These are phyloP conservation scores for Sarocladiaceae sp. DNA, from an alignment of 2,329 filamentous ascomycete species.

Conservation along the genomic window DNA sequence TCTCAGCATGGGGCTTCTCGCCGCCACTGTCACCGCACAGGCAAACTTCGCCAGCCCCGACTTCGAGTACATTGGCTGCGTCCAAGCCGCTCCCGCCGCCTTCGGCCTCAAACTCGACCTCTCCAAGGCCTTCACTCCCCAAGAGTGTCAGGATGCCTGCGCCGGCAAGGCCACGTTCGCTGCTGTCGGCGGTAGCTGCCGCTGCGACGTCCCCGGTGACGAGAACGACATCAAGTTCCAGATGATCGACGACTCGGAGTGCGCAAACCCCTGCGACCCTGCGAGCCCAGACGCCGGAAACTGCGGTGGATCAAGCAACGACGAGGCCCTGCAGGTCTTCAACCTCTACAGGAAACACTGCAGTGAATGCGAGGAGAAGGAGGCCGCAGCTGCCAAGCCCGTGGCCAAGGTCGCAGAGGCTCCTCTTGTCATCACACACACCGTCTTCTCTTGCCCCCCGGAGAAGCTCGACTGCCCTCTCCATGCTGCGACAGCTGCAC, in stretches of 20 bases:
- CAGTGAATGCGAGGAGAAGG: not conserved
- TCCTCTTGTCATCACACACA: not conserved
- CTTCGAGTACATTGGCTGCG: slow-evolving; percentile 24
- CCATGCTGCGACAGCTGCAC: not conserved
- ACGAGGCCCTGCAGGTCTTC: slow-evolving; percentile 10
- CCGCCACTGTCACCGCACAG: slow-evolving; percentile 17
- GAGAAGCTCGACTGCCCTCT: slow-evolving; percentile 7
- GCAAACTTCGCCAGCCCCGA: slow-evolving; percentile 12
- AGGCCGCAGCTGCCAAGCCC: not conserved
- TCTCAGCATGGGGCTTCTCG: slow-evolving; percentile 18
- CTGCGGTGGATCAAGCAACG: slow-evolving; percentile 19
- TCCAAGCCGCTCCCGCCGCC: slow-evolving; percentile 13
- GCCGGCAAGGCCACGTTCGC: slow-evolving; percentile 14
- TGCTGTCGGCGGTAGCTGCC: slow-evolving; percentile 19
- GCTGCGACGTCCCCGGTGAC: slow-evolving; percentile 14
- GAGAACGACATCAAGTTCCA: slow-evolving; percentile 10
- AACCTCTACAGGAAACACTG: slow-evolving; percentile 14
- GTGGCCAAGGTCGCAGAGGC: not conserved
- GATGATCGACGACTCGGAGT: slow-evolving; percentile 16
- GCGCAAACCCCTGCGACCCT: slow-evolving; percentile 15
- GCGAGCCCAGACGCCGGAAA: slow-evolving; percentile 14
- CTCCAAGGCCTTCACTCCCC: slow-evolving; percentile 13
- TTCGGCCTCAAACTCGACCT: slow-evolving; percentile 16
- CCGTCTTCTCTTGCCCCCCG: slow-evolving; percentile 10
- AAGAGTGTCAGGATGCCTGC: slow-evolving; percentile 17